Evolutionary conservation across 129 eudicot genomes (phyloP).

Genomic region (Lonicera japonica): DNA sequence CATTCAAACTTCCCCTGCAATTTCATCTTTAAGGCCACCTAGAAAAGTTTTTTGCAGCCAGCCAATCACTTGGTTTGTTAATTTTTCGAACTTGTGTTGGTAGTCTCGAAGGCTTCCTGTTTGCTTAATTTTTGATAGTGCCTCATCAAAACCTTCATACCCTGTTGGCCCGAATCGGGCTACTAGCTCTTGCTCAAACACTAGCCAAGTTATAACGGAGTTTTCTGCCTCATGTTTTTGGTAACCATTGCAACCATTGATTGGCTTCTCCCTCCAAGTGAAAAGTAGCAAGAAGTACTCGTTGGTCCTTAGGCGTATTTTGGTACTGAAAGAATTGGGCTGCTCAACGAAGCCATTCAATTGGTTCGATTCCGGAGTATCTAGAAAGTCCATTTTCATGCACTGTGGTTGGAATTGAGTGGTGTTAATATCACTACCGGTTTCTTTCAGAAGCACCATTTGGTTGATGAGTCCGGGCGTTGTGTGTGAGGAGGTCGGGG

Average conservation of each 20-base stretch:
- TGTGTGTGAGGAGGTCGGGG: background rate
- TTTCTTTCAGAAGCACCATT: background rate
- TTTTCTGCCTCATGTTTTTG: background rate
- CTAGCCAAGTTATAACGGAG: background rate
- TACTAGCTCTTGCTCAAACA: background rate
- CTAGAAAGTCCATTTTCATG: too few relatives aligned
- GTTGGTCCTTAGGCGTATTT: too few relatives aligned
- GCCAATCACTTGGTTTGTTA: background rate
- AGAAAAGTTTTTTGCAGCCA: background rate
- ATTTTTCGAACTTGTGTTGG: background rate
- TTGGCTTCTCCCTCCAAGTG: too few relatives aligned
- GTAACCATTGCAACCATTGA: background rate
- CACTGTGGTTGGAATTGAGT: background rate
- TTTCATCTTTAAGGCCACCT: background rate
- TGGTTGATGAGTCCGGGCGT: background rate
- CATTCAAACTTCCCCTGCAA: background rate
- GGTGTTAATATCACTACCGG: too few relatives aligned
- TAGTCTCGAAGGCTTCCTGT: background rate
- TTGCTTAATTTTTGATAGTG: background rate
- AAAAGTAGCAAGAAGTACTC: too few relatives aligned
- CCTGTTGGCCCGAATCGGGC: background rate
- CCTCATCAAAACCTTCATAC: background rate
- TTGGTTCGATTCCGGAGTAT: too few relatives aligned
- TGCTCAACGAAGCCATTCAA: too few relatives aligned
- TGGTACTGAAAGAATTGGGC: too few relatives aligned